Evolutionary conservation across 116 monocot genomes (phyloP).

Genomic region (Iris pallida): DNA sequence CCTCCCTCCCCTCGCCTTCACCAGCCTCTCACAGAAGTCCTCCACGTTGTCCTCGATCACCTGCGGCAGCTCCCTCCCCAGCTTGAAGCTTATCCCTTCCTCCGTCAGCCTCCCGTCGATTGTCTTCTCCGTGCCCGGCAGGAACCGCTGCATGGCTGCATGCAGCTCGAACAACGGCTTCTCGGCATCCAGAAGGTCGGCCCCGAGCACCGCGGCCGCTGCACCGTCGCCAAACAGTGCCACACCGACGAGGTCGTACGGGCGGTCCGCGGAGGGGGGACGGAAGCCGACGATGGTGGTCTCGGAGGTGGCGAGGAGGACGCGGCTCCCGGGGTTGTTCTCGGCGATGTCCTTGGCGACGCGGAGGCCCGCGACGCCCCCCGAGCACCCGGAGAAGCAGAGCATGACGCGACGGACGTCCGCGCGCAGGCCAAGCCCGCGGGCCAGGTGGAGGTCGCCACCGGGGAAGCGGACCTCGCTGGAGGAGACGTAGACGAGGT

Average conservation of each 20-base stretch:
- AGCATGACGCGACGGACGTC: conserved; percentile 38
- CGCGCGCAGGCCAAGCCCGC: conserved; percentile 30
- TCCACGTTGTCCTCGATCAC: conserved; percentile 45
- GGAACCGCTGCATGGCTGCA: conserved; percentile 25
- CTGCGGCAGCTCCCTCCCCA: conserved; percentile 51
- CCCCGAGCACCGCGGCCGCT: conserved; percentile 35
- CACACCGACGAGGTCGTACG: conserved; percentile 58
- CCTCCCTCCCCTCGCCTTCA: background rate
- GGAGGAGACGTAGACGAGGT: conserved; percentile 66
- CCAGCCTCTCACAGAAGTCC: conserved; percentile 46
- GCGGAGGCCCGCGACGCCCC: conserved; percentile 59
- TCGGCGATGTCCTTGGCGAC: conserved; percentile 63
- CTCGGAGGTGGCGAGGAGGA: conserved; percentile 60
- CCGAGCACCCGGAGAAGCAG: conserved; percentile 57
- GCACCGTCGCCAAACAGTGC: conserved; percentile 69
- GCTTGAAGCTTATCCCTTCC: conserved; percentile 50
- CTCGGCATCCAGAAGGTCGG: conserved; percentile 19
- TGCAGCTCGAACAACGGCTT: conserved; percentile 46
- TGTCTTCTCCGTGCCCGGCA: conserved; percentile 50
- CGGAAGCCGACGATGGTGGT: conserved; percentile 55
- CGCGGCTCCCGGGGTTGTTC: conserved; percentile 54
- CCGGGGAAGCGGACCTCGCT: conserved; percentile 67
- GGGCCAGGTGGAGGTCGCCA: conserved; percentile 57
- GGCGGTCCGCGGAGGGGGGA: conserved; percentile 36
- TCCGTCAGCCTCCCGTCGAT: conserved; percentile 52